Evolutionary conservation across 2,329 filamentous ascomycete genomes (phyloP).

Genomic region (Neoascochyta sp.): DNA sequence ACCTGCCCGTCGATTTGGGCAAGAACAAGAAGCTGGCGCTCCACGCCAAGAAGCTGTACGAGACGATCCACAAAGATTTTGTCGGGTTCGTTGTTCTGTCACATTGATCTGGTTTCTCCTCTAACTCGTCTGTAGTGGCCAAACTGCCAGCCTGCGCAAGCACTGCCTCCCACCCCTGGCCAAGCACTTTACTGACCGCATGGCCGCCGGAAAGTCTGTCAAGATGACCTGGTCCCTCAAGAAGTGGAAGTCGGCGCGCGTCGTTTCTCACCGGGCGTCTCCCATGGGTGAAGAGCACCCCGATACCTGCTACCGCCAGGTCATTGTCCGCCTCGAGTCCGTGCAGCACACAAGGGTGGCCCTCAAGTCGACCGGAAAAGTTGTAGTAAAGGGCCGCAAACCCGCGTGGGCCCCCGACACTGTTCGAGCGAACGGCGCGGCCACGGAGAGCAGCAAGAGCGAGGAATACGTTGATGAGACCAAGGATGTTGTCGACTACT

Average conservation of each 20-base stretch:
- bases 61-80: slow-evolving; percentile 58
- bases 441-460: background rate
- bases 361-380: background rate
- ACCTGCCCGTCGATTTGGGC: slow-evolving; percentile 11
- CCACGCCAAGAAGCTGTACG: slow-evolving; percentile 57
- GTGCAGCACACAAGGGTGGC: slow-evolving; percentile 15
- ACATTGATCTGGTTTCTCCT: background rate
- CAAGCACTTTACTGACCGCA: slow-evolving; percentile 50
- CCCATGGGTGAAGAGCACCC: slow-evolving; percentile 38
- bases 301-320: slow-evolving; percentile 23
- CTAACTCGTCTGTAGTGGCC: slow-evolving; percentile 17
- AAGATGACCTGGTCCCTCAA: slow-evolving; percentile 44
- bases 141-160: slow-evolving; percentile 24
- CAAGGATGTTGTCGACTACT: slow-evolving; percentile 54
- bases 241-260: slow-evolving; percentile 39
- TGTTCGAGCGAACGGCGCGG: no score
- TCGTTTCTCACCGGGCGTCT: slow-evolving; percentile 56
- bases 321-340: slow-evolving; percentile 24
- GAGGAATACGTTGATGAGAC: slow-evolving; percentile 23
- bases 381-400: background rate
- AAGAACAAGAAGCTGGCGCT: slow-evolving; percentile 9
- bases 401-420: slow-evolving; percentile 3
- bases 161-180: slow-evolving; percentile 56
- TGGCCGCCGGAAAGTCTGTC: slow-evolving; percentile 51
- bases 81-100: slow-evolving; percentile 39